Conservation (phyloP, 176 grass and related monocot species). For the Lolium perenne region DNA sequence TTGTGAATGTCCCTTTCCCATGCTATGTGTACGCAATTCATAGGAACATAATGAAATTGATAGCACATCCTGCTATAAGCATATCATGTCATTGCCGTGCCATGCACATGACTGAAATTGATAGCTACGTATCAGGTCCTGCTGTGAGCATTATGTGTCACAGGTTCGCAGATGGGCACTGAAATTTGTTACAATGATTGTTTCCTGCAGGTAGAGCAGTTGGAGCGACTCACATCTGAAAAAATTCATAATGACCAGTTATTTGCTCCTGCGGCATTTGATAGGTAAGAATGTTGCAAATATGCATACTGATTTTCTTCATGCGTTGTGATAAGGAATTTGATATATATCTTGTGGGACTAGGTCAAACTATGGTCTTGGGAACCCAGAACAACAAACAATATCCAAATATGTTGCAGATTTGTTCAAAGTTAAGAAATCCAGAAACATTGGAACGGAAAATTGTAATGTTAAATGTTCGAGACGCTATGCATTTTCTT, state of each 20-base stretch:
- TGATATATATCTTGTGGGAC: neutral
- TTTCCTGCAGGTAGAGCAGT: slow-evolving; percentile 35
- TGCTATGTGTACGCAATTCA: no score
- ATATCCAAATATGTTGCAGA: no score
- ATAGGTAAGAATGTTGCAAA: slow-evolving; percentile 45
- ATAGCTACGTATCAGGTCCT: neutral
- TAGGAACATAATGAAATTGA: no score
- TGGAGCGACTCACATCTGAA: slow-evolving; percentile 57
- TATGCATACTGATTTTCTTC: neutral
- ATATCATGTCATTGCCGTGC: no score
- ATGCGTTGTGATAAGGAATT: neutral
- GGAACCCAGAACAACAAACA: no score
- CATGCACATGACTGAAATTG: neutral
- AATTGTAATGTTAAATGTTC: no score
- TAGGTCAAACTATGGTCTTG: no score
- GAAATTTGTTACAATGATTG: neutral
- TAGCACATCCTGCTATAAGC: no score
- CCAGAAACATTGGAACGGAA: no score
- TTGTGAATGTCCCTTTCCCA: no score
- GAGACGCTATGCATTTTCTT: no score
- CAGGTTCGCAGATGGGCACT: neutral
- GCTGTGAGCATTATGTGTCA: neutral
- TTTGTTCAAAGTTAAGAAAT: no score
- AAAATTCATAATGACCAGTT: slow-evolving; percentile 6
- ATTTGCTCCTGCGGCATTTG: slow-evolving; percentile 32